Evolutionary conservation across 2,329 filamentous ascomycete genomes (phyloP).

Genomic region (Aspergillus sp.): DNA sequence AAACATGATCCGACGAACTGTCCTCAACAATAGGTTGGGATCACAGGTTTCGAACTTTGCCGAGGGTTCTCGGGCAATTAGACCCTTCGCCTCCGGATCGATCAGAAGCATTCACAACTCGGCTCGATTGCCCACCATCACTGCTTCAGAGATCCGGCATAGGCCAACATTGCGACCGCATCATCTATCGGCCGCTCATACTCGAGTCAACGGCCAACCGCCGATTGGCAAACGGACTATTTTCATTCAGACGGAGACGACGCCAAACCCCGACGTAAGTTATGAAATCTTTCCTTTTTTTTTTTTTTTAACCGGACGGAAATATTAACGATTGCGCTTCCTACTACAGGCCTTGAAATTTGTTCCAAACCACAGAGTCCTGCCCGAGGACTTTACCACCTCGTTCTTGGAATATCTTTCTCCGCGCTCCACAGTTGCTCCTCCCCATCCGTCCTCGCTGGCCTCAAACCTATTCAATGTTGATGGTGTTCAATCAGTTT

Average conservation of each 20-base stretch:
- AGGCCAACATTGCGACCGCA: conserved; percentile 47
- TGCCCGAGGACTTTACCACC: conserved; percentile 70
- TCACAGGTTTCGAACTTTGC: conserved; percentile 17
- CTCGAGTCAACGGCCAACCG: conserved; percentile 40
- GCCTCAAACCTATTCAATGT: conserved; percentile 89
- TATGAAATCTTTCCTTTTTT: neutral
- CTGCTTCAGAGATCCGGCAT: conserved; percentile 47
- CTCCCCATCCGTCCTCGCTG: conserved; percentile 86
- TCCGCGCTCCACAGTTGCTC: conserved; percentile 81
- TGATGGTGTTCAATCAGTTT: conserved; percentile 91
- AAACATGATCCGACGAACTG: conserved; percentile 31
- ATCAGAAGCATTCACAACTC: conserved; percentile 46
- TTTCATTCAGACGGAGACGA: conserved; percentile 96
- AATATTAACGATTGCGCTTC: neutral
- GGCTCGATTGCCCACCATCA: conserved; percentile 47
- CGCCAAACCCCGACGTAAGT: conserved; percentile 83
- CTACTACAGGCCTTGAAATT: conserved; percentile 73
- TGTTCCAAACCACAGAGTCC: conserved; percentile 81
- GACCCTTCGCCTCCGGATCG: conserved; percentile 28
- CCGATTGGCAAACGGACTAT: conserved; percentile 65
- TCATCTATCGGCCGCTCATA: conserved; percentile 39
- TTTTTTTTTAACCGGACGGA: neutral
- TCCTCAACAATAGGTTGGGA: conserved; percentile 25
- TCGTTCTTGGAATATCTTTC: conserved; percentile 90
- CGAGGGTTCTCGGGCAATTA: conserved; percentile 29